phyloP scores from a whole-genome alignment of 1,139 yeast genomes.

The Meyerozyma carpophila region DNA sequence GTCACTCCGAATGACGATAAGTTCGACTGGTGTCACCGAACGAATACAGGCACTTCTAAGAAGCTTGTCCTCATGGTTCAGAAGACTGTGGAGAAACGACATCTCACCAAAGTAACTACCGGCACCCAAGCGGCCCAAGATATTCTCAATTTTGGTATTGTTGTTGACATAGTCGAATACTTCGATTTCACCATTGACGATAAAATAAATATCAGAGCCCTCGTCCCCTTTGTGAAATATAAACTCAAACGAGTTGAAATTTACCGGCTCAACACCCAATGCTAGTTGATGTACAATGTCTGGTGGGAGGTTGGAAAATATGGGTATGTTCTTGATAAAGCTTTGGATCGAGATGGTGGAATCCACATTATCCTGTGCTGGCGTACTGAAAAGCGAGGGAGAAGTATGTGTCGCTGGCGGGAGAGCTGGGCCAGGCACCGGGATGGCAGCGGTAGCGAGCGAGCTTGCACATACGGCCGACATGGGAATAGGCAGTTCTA shows the following conservation, averaged over 20 bases:
- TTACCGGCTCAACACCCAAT: conserved; percentile 52
- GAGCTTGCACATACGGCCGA: conserved; percentile 9
- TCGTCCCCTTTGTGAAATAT: conserved; percentile 54
- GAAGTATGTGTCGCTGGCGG: conserved; percentile 12
- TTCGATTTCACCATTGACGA: conserved; percentile 67
- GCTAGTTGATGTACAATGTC: conserved; percentile 60
- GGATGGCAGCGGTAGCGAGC: conserved; percentile 11
- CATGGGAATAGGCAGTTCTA: neutral
- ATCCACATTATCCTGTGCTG: conserved; percentile 33
- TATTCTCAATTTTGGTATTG: conserved; percentile 21
- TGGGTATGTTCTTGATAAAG: conserved; percentile 51
- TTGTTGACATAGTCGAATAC: conserved; percentile 42
- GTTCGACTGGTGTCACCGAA: conserved; percentile 53
- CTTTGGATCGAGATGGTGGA: conserved; percentile 52
- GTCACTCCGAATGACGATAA: conserved; percentile 53
- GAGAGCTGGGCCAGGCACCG: conserved; percentile 13
- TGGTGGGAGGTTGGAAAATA: conserved; percentile 53
- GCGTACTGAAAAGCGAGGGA: conserved; percentile 6
- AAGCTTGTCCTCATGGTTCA: conserved; percentile 19
- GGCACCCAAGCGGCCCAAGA: conserved; percentile 52
- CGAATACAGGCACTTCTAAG: conserved; percentile 59
- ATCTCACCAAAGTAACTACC: conserved; percentile 76
- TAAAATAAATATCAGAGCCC: conserved; percentile 61
- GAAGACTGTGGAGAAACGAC: conserved; percentile 54
- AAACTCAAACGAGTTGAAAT: conserved; percentile 51